Evolutionary conservation across 208 protist species (phyloP).

Genomic region (Vickermania ingenoplastis): DNA sequence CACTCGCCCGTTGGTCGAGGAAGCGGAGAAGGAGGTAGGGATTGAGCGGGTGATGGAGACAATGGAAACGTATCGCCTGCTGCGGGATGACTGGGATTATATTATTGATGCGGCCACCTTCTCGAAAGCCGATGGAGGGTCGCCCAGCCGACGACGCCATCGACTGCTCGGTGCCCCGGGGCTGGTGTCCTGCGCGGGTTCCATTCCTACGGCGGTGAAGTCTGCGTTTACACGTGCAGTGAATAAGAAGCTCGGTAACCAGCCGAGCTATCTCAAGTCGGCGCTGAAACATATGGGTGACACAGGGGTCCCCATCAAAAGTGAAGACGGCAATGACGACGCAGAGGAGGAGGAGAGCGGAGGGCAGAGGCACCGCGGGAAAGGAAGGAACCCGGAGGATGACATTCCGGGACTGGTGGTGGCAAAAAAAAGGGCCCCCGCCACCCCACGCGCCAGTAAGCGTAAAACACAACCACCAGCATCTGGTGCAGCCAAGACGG

Average conservation of each 20-base stretch:
- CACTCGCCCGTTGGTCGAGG: conserved; percentile 35
- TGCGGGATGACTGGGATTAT: conserved; percentile 88
- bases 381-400: conserved; percentile 3
- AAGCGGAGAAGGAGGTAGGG: conserved; percentile 41
- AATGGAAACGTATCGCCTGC: conserved; percentile 81
- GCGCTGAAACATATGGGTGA: conserved; percentile 24
- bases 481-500: conserved; percentile 7
- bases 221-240: conserved; percentile 83
- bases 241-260: conserved; percentile 73
- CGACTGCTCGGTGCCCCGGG: background rate
- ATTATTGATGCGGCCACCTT: conserved; percentile 35
- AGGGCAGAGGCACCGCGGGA: conserved; percentile 6
- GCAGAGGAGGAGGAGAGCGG: conserved; percentile 8
- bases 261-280: conserved; percentile 61
- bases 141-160: background rate
- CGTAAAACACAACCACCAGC: background rate
- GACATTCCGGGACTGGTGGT: conserved; percentile 1
- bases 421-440: too few species aligned
- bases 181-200: background rate
- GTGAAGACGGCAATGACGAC: conserved; percentile 13
- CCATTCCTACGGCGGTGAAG: conserved; percentile 72
- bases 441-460: background rate
- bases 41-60: conserved; percentile 66
- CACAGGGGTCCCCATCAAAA: conserved; percentile 4
- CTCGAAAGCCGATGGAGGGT: background rate